Evolutionary conservation across 176 grass and related monocot genomes (phyloP).

Genomic region (Zizania latifolia): DNA sequence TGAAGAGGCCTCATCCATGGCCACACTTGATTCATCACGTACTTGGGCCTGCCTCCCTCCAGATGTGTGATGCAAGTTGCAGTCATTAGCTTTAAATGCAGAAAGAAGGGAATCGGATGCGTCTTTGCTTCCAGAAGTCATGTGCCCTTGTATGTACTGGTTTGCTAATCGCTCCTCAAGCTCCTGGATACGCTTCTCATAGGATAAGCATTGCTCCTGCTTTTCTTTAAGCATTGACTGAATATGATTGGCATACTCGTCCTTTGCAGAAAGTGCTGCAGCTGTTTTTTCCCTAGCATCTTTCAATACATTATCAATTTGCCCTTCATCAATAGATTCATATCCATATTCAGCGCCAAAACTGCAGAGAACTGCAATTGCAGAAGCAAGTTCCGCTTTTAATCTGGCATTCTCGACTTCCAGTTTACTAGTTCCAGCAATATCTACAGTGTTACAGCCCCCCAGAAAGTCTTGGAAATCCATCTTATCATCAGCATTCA

Average conservation of each 20-base stretch:
- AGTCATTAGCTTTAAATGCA: constrained; percentile 48
- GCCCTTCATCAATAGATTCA: constrained; percentile 57
- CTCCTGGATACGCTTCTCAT: constrained; percentile 84
- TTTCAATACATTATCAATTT: constrained; percentile 54
- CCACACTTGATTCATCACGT: constrained; percentile 46
- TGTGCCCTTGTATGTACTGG: constrained; percentile 64
- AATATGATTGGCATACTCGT: constrained; percentile 68
- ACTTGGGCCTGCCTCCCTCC: constrained; percentile 49
- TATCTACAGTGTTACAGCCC: constrained; percentile 55
- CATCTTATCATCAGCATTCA: constrained; percentile 52
- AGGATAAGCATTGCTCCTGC: constrained; percentile 61
- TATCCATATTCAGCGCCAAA: constrained; percentile 58
- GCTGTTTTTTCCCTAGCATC: constrained; percentile 61
- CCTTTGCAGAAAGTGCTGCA: constrained; percentile 74
- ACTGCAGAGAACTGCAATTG: constrained; percentile 66
- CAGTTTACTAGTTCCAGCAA: constrained; percentile 82
- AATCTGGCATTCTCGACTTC: constrained; percentile 94
- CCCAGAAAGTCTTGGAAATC: constrained; percentile 59
- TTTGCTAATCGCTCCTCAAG: constrained; percentile 76
- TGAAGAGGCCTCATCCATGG: constrained; percentile 86
- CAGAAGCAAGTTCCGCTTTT: constrained; percentile 92
- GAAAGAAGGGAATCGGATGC: constrained; percentile 51
- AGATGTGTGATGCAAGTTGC: constrained; percentile 45
- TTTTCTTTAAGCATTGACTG: constrained; percentile 54
- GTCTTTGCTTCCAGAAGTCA: constrained; percentile 51